Percentiles rank a stretch among this genome's conserved stretches.
Conservation (phyloP, 805 yeast species). For the Ogataea nakhonphanomensis region DNA sequence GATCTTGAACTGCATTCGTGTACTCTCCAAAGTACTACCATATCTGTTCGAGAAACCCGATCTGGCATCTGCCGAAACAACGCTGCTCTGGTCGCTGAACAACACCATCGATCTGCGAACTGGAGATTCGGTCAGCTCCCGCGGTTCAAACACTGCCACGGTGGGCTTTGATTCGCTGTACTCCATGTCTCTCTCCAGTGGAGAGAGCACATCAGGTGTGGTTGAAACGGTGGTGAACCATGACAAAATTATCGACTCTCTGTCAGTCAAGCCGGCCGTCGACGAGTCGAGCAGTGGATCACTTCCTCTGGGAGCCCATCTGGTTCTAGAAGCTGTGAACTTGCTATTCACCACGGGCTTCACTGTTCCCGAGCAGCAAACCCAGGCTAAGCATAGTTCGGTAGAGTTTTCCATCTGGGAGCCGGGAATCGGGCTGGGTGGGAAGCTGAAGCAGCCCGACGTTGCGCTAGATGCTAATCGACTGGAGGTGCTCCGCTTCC, state of each 20-base stretch:
- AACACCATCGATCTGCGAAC: conserved; percentile 14
- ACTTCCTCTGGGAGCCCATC: conserved; percentile 36
- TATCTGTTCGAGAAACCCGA: conserved; percentile 54
- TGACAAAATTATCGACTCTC: conserved; percentile 13
- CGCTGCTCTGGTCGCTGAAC: conserved; percentile 43
- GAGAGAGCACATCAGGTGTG: conserved; percentile 19
- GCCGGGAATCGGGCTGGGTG: conserved; percentile 62
- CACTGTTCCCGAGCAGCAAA: conserved; percentile 37
- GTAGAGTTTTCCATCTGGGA: conserved; percentile 63
- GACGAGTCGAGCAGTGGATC: conserved; percentile 11
- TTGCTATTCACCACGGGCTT: conserved; percentile 58
- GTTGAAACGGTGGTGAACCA: conserved; percentile 14
- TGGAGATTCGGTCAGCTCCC: conserved; percentile 12
- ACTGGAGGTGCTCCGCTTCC: conserved; percentile 59
- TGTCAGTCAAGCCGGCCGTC: conserved; percentile 15
- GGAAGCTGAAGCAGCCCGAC: conserved; percentile 28
- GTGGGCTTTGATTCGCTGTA: conserved; percentile 22
- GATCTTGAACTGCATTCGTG: conserved; percentile 58
- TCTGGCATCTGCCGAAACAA: conserved; percentile 33
- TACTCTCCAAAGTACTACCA: conserved; percentile 65
- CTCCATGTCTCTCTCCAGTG: conserved; percentile 20
- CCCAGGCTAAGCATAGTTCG: conserved; percentile 21
- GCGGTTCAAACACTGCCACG: conserved; percentile 21
- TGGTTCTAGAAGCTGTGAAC: conserved; percentile 39
- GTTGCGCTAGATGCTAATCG: conserved; percentile 58